Base-by-base conservation (phyloP, 257 asterid species). In the Petunia secreta region DNA sequence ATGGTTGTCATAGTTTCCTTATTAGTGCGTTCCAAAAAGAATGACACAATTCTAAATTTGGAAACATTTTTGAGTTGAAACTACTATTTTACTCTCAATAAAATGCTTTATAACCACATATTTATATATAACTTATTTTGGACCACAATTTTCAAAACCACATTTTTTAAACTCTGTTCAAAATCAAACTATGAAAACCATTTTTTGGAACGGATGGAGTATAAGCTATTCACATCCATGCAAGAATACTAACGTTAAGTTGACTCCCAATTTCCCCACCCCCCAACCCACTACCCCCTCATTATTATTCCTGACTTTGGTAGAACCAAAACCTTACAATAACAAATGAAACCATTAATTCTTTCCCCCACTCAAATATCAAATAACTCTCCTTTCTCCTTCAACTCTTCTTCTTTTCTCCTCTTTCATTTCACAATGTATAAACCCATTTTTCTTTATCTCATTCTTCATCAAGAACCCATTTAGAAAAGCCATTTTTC, bases 231-330 rank as follows among this genome's bases (percentile, higher is more conserved):
- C 25, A 25, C 25, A 25, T 25, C 25, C 25, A 25, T 25, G 25
- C 25, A 78, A 44, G 77, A 53, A 50, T n/a, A 62, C 63, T 39
- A 78, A 63, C 79, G 80, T 81, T 73, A 46, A 46, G 83, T 84
- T 81, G 85, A 84, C 85, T 80, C 81, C 63, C 74, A 81, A 3
- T 48, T 2, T 37, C 15, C 79, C 3, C 0, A 4, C 5, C 6
- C 15, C 34, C 10, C 1, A 2, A 3, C 8, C 15, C 44, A 54
- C 11, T 4, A 34, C 6, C 5, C 38, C 58, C 13, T 39, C 52
- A 48, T 62, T 69, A 37, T 69, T 57, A 43, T 11, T 78, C 66
- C 57, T 40, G 77, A 73, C 77, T 73, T 73, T 48, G 59, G 77
- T 71, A 48, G 60, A 71, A 71, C 60, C 60, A 71, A 71, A 71